phyloP scores from a whole-genome alignment of 495 filamentous ascomycete genomes.

The Penicillium canescens region DNA sequence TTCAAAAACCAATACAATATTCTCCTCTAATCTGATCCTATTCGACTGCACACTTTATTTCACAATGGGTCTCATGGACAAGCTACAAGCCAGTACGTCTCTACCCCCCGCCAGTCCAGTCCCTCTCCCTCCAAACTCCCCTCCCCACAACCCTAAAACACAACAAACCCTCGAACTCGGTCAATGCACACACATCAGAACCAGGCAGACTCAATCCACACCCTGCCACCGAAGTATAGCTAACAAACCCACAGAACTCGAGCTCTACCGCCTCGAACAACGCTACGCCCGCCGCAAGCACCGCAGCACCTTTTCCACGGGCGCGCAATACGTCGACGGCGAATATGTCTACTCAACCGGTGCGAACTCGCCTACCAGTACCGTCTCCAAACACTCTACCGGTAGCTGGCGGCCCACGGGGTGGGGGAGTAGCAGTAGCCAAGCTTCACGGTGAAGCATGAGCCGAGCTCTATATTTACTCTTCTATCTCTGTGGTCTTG shows the following conservation, averaged over 20 bases:
- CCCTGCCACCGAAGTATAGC: slow-evolving; percentile 5
- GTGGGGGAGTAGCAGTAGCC: slow-evolving; percentile 23
- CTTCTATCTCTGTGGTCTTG: neutral
- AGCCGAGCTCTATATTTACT: neutral
- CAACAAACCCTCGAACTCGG: neutral
- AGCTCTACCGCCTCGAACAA: slow-evolving; percentile 91
- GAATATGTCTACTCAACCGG: slow-evolving; percentile 73
- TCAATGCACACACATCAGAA: too few relatives aligned
- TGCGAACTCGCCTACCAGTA: slow-evolving; percentile 38
- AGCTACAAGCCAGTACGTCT: slow-evolving; percentile 55
- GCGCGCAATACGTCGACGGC: slow-evolving; percentile 86
- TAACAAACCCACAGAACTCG: slow-evolving; percentile 54
- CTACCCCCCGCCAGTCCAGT: too few relatives aligned
- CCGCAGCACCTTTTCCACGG: slow-evolving; percentile 81
- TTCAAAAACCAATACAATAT: slow-evolving; percentile 1
- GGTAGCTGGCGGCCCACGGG: slow-evolving; percentile 41
- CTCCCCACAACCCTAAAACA: neutral
- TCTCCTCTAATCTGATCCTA: neutral
- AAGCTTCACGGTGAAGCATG: slow-evolving; percentile 32
- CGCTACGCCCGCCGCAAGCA: slow-evolving; percentile 85
- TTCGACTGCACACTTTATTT: neutral
- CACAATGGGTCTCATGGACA: slow-evolving; percentile 52
- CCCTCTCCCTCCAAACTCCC: neutral
- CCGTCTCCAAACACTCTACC: slow-evolving; percentile 45
- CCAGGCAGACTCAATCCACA: neutral